These are phyloP conservation scores for Brassica nigra DNA, from an alignment of 345 rosid genomes.

Conservation along the genomic window DNA sequence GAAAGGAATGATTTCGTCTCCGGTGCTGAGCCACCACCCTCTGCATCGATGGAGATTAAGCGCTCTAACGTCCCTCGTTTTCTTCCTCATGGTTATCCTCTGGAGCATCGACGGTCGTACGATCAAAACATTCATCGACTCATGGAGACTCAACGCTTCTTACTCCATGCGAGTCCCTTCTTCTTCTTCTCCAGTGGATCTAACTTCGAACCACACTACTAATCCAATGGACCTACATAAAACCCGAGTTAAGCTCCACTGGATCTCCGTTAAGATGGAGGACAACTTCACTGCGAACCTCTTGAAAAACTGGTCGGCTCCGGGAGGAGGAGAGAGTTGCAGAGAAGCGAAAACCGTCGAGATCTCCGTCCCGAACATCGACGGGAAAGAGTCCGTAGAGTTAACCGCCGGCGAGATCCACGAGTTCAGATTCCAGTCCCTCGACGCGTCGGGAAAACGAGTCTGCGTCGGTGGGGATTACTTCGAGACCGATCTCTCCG, in stretches of 20 bases:
- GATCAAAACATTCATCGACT: constrained; percentile 46
- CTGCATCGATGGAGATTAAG: constrained; percentile 67
- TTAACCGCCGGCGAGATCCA: constrained; percentile 63
- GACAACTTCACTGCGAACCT: constrained; percentile 52
- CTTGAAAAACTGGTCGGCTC: constrained; percentile 57
- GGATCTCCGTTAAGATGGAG: constrained; percentile 61
- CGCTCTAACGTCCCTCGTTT: constrained; percentile 54
- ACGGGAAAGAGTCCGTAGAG: constrained; percentile 50
- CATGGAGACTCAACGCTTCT: constrained; percentile 60
- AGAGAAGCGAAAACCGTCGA: constrained; percentile 55
- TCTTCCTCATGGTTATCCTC: constrained; percentile 54
- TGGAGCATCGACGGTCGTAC: constrained; percentile 76
- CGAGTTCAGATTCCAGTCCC: constrained; percentile 59
- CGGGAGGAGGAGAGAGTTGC: constrained; percentile 63
- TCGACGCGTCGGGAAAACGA: constrained; percentile 55
- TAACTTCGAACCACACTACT: background rate
- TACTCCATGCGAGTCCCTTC: constrained; percentile 26
- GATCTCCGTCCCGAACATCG: constrained; percentile 59
- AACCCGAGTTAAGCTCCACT: constrained; percentile 17
- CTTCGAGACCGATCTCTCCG: constrained; percentile 85
- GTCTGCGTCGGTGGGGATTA: constrained; percentile 82
- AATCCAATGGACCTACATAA: background rate
- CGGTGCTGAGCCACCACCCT: constrained; percentile 29
- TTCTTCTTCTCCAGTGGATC: constrained; percentile 9
- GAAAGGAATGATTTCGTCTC: constrained; percentile 44